These are phyloP conservation scores for Solanum virginianum DNA, from an alignment of 257 asterid genomes.

Conservation along the genomic window DNA sequence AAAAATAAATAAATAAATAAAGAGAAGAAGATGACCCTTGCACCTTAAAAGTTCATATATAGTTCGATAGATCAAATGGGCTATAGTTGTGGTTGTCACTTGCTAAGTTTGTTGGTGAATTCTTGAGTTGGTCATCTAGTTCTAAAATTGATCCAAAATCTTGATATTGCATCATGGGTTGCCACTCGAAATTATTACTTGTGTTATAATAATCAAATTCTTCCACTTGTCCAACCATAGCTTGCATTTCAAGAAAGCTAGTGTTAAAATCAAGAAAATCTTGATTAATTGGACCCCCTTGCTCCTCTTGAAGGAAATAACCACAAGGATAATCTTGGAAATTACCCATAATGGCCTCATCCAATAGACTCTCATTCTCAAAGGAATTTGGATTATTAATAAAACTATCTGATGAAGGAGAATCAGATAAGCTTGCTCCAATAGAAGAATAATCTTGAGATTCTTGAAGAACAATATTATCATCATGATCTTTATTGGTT, in stretches of 20 bases:
- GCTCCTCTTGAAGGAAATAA: constrained; percentile 9
- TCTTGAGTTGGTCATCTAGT: constrained; percentile 22
- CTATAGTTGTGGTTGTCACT: constrained; percentile 43
- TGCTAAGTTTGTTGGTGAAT: constrained; percentile 17
- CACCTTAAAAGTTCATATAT: constrained; percentile 17
- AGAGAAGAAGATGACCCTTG: neutral
- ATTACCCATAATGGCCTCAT: constrained; percentile 11
- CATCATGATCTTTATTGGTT: neutral
- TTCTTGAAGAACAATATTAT: neutral
- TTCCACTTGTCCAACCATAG: constrained; percentile 18
- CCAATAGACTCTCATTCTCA: constrained; percentile 19
- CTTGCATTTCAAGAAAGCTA: constrained; percentile 25
- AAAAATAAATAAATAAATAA: neutral
- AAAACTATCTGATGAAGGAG: constrained; percentile 26
- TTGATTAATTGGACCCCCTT: constrained; percentile 8
- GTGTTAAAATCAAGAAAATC: constrained; percentile 24
- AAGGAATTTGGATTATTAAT: constrained; percentile 5
- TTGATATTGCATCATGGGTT: constrained; percentile 30
- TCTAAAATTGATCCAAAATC: constrained; percentile 43
- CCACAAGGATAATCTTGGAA: constrained; percentile 11
- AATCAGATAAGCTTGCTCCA: constrained; percentile 22
- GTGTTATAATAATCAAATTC: constrained; percentile 25
- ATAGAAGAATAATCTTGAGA: constrained; percentile 24
- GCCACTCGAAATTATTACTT: constrained; percentile 14
- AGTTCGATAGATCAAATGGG: constrained; percentile 47